phyloP scores from a whole-genome alignment of 371 early-diverging fungal species.

The Funneliformis caledonium region DNA sequence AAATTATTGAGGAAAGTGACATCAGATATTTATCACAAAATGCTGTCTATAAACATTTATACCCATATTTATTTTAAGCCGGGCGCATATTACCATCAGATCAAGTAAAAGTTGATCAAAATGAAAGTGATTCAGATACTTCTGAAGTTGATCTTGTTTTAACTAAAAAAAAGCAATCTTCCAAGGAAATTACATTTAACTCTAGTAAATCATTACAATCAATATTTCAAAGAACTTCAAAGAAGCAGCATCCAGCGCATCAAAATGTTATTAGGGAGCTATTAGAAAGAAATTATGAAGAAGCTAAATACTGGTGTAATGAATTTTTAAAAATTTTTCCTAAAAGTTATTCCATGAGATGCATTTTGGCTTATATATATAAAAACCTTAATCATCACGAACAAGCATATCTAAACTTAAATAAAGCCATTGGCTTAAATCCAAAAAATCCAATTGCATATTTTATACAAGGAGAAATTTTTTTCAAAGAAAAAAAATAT shows the following conservation, averaged over 20 bases:
- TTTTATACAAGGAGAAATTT: no score
- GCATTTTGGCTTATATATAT: not conserved
- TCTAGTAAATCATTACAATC: not conserved
- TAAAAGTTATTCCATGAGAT: conserved; percentile 5
- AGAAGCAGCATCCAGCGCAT: conserved; percentile 16
- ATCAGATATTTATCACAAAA: not conserved
- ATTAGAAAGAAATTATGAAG: not conserved
- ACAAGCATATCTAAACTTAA: not conserved
- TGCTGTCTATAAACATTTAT: not conserved
- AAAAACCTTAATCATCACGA: not conserved
- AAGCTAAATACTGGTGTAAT: not conserved
- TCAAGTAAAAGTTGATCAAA: no score
- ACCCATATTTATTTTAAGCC: not conserved
- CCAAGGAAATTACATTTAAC: no score
- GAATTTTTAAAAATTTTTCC: not conserved
- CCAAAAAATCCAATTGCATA: not conserved
- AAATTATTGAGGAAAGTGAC: not conserved
- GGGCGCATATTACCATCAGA: no score
- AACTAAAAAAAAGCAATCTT: no score
- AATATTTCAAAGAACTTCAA: conserved; percentile 1
- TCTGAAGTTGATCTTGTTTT: no score
- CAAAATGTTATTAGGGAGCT: not conserved
- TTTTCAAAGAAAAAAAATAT: no score
- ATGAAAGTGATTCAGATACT: no score
- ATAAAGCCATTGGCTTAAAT: not conserved